These are phyloP conservation scores for Eudorina sp. DNA, from an alignment of 139 green algal species.

Conservation along the genomic window DNA sequence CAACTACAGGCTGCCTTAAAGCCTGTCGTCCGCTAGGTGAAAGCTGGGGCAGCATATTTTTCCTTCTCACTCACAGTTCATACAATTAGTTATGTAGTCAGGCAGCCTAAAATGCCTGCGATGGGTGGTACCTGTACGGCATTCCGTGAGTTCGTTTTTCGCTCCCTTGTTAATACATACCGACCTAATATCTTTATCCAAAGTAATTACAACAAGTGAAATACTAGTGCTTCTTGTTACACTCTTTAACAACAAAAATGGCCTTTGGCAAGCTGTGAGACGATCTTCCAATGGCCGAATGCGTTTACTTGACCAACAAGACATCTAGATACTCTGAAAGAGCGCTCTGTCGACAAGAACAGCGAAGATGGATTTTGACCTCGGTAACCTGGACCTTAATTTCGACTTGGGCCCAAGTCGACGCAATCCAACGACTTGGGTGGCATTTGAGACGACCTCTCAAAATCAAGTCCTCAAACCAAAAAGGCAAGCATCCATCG, in stretches of 20 bases:
- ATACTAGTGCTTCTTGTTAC: no score
- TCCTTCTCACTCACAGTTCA: no score
- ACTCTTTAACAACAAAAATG: no score
- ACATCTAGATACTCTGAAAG: neutral
- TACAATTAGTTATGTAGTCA: no score
- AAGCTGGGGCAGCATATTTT: neutral
- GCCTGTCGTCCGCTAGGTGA: neutral
- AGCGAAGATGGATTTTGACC: slow-evolving; percentile 24
- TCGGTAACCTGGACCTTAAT: neutral
- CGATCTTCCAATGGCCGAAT: slow-evolving; percentile 24
- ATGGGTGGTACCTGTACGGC: no score
- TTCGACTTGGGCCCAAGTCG: neutral
- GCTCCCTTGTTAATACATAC: no score
- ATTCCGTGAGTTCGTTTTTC: no score
- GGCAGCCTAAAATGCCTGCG: no score
- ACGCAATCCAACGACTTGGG: slow-evolving; percentile 15
- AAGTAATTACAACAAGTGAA: no score
- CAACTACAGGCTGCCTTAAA: neutral
- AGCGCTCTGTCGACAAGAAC: neutral
- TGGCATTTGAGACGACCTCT: slow-evolving; percentile 3
- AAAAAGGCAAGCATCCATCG: slow-evolving; percentile 13
- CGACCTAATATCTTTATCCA: no score
- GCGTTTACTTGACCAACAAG: neutral
- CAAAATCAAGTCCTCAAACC: neutral
- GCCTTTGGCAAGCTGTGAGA: neutral